Evolutionary conservation across 2,329 filamentous ascomycete genomes (phyloP).

Genomic region (Talaromyces sp.): DNA sequence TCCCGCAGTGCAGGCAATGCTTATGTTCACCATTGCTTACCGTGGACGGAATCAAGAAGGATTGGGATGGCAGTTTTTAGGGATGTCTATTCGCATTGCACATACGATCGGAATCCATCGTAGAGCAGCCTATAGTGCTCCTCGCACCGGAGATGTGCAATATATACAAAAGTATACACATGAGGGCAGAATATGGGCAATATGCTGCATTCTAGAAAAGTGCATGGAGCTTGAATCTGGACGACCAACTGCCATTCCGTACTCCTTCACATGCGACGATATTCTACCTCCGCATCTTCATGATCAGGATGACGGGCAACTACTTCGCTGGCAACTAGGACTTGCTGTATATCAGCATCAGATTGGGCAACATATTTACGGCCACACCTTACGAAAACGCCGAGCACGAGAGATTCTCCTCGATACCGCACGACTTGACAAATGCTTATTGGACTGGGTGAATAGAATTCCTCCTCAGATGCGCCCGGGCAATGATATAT

Average conservation of each 20-base stretch:
- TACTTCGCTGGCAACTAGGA: slow-evolving; percentile 14
- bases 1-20: slow-evolving; percentile 14
- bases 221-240: slow-evolving; percentile 16
- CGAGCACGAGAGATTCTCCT: slow-evolving; percentile 10
- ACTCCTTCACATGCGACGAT: slow-evolving; percentile 12
- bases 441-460: slow-evolving; percentile 11
- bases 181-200: slow-evolving; percentile 11
- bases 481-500: slow-evolving; percentile 11
- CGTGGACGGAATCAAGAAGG: slow-evolving; percentile 14
- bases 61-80: slow-evolving; percentile 10
- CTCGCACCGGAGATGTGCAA: neutral
- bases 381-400: slow-evolving; percentile 10
- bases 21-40: slow-evolving; percentile 15
- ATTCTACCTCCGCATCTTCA: slow-evolving; percentile 10
- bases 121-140: slow-evolving; percentile 10
- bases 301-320: slow-evolving; percentile 5
- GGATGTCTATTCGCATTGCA: slow-evolving; percentile 13
- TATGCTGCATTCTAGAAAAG: slow-evolving; percentile 14
- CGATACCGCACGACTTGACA: slow-evolving; percentile 12
- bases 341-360: slow-evolving; percentile 10
- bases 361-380: slow-evolving; percentile 13
- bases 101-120: slow-evolving; percentile 12
- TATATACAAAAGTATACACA: slow-evolving; percentile 5
- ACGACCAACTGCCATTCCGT: slow-evolving; percentile 6
- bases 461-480: slow-evolving; percentile 13